Base-by-base conservation (phyloP, 352 stramenopile species). In the Blastocystis sp. region DNA sequence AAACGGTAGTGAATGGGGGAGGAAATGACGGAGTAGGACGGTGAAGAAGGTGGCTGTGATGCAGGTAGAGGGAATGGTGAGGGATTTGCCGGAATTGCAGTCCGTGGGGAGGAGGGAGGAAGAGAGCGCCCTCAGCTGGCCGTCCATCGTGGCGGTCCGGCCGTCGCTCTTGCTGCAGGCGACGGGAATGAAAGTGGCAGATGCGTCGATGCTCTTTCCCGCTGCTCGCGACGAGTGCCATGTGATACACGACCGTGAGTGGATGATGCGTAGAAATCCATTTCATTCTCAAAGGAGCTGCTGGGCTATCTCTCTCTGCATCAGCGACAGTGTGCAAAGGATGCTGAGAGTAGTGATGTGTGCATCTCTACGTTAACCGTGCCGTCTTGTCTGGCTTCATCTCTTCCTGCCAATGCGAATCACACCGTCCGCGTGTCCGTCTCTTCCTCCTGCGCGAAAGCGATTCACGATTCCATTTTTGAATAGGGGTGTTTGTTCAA, bases 401-500 rank as follows among this genome's bases (percentile, higher is more conserved):
- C 24, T 45, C 48, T 57, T 14, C 14, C 48, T 57, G 48, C 6
- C 48, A 14, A 14, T 57, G 48, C 48, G 48, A 57, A 57, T 57
- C 48, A 14, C 48, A 14, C 6, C 14, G 48, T 71, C 34, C 17
- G 19, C n/a, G 9, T 71, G 21, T 52, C 64, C 38, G 64, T 71
- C 21, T 71, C 64, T 40, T 45, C 34, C 19, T 24, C 64, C 19
- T n/a, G 38, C 38, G 19, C 45, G 3, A 71, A 38, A 45, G 38
- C 38, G 64, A 40, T 71, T 24, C 64, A 71, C 45, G 38, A 52
- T 17, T 71, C 64, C 38, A 3, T 71, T 40, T 52, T 71, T 52
- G 64, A 71, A 81, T 81, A 43, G 28, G 2, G 43, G 4, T 81
- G 52, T 34, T 81, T 65, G 71, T 81, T 81, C 40, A 19, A 74